phyloP scores from a whole-genome alignment of 345 rosid genomes.

The Brassica carinata region DNA sequence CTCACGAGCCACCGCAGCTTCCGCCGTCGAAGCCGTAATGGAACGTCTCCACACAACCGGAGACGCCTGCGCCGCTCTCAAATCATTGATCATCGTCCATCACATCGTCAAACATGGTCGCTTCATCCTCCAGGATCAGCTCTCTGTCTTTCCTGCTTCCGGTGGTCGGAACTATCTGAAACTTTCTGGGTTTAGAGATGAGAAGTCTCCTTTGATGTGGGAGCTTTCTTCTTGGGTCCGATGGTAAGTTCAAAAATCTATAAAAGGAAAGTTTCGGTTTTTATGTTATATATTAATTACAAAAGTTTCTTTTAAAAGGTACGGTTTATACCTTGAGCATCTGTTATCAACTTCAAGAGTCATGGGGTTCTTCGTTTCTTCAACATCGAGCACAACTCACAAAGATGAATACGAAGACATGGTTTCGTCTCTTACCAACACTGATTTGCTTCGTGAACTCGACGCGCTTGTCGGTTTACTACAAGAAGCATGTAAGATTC shows the following conservation, averaged over 20 bases:
- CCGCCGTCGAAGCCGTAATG: slow-evolving; percentile 71
- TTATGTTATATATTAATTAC: background rate
- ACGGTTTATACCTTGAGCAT: slow-evolving; percentile 67
- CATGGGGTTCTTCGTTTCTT: slow-evolving; percentile 64
- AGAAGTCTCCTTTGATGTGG: slow-evolving; percentile 59
- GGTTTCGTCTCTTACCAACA: slow-evolving; percentile 51
- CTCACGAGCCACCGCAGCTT: slow-evolving; percentile 75
- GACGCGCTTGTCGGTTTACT: slow-evolving; percentile 57
- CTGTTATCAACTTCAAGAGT: slow-evolving; percentile 64
- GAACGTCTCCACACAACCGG: slow-evolving; percentile 79
- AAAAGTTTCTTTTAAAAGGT: slow-evolving; percentile 41
- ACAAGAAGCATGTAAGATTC: slow-evolving; percentile 58
- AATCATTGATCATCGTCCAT: slow-evolving; percentile 68
- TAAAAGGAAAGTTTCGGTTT: slow-evolving; percentile 5
- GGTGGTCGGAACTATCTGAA: slow-evolving; percentile 91
- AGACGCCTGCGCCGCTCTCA: slow-evolving; percentile 74
- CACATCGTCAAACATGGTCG: slow-evolving; percentile 66
- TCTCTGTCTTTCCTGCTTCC: slow-evolving; percentile 66
- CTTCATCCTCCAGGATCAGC: slow-evolving; percentile 89
- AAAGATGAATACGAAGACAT: slow-evolving; percentile 56
- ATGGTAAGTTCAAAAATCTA: slow-evolving; percentile 49
- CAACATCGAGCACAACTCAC: slow-evolving; percentile 51
- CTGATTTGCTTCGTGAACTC: slow-evolving; percentile 54
- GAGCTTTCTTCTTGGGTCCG: slow-evolving; percentile 81
- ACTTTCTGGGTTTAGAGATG: slow-evolving; percentile 74